These are phyloP conservation scores for Xylaria sp. DNA, from an alignment of 2,329 filamentous ascomycete genomes.

Conservation along the genomic window DNA sequence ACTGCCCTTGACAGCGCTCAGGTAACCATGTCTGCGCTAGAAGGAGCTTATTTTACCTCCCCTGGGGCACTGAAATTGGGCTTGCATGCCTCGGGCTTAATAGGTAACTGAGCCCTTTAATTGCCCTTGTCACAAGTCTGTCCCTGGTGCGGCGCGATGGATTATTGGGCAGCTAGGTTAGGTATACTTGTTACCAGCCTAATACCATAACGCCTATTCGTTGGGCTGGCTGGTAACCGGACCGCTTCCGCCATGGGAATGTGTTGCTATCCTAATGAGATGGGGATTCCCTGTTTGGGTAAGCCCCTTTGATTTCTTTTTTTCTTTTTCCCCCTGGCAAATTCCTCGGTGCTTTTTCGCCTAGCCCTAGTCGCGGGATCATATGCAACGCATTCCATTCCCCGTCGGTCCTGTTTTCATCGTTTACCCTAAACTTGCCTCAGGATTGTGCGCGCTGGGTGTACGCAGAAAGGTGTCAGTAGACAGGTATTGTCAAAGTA, in stretches of 20 bases:
- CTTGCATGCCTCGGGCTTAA: conserved; percentile 26
- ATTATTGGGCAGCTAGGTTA: conserved; percentile 2
- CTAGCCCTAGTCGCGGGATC: conserved; percentile 16
- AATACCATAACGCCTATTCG: neutral
- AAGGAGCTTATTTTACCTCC: conserved; percentile 31
- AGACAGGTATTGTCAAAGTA: neutral
- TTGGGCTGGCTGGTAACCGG: conserved; percentile 24
- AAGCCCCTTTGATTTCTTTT: conserved; percentile 10
- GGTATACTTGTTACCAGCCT: neutral
- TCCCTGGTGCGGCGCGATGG: conserved; percentile 27
- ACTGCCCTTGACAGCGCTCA: conserved; percentile 4
- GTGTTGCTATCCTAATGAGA: neutral
- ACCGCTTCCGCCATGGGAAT: conserved; percentile 18
- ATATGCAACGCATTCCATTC: conserved; percentile 29
- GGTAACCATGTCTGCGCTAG: conserved; percentile 13
- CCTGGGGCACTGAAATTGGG: conserved; percentile 24
- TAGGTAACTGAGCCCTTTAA: neutral
- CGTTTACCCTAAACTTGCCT: conserved; percentile 22
- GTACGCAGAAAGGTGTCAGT: neutral
- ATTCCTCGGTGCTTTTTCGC: conserved; percentile 21
- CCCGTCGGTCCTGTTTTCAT: conserved; percentile 19
- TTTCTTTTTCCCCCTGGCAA: neutral
- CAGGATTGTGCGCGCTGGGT: conserved; percentile 22
- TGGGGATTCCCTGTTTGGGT: conserved; percentile 19
- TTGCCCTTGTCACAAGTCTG: conserved; percentile 18